Percentiles rank a stretch among this genome's conserved stretches.
These are phyloP conservation scores for Phytophthora kernoviae DNA, from an alignment of 352 stramenopile genomes.

Conservation along the genomic window DNA sequence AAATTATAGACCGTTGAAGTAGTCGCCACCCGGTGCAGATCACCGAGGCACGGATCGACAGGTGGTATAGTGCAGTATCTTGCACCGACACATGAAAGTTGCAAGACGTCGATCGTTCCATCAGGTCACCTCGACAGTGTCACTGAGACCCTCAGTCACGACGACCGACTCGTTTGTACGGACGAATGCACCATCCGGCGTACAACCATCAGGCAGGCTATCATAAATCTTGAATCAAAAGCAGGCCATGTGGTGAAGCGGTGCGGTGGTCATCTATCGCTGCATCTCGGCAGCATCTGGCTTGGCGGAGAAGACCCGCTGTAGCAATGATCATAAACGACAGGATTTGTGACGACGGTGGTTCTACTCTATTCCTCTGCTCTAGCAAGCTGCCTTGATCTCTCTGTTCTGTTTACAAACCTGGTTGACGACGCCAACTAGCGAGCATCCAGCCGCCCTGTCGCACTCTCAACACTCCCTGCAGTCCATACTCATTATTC, in stretches of 20 bases:
- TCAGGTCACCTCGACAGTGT: not conserved
- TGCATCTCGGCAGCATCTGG: conserved; percentile 2
- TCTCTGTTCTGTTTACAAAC: not conserved
- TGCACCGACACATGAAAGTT: not conserved
- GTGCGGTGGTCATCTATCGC: not conserved
- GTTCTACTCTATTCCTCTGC: no score
- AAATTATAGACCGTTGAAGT: not conserved
- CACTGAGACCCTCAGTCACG: not conserved
- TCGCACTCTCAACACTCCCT: not conserved
- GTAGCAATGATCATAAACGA: no score
- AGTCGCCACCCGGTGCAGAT: conserved; percentile 3
- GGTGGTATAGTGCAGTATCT: not conserved
- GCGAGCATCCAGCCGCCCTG: not conserved
- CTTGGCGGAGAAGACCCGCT: not conserved
- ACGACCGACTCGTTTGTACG: not conserved
- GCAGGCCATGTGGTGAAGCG: not conserved
- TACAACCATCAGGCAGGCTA: no score
- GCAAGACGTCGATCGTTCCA: no score
- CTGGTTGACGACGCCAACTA: not conserved
- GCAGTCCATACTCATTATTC: conserved; percentile 1
- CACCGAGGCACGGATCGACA: not conserved
- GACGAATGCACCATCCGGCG: not conserved
- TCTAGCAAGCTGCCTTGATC: no score
- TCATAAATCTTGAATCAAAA: not conserved
- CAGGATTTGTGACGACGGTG: no score